phyloP scores from a whole-genome alignment of 306 rosid species.

The Lupinus albus region DNA sequence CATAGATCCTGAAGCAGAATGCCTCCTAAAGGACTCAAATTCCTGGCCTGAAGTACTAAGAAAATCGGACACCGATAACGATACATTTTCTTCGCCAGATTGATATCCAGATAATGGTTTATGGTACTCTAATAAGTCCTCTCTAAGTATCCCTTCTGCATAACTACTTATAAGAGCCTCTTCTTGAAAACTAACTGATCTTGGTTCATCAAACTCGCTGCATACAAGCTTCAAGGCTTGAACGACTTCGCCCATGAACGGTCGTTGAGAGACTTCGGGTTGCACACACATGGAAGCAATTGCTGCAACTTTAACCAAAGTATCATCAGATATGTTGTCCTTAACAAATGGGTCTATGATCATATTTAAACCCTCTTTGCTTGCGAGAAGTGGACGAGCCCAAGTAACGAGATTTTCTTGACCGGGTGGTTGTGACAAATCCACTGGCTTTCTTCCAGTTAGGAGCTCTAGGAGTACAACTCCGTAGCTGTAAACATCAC shows the following conservation, averaged over 20 bases:
- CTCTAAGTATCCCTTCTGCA: slow-evolving; percentile 39
- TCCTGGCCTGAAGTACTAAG: slow-evolving; percentile 57
- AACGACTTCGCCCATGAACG: slow-evolving; percentile 98
- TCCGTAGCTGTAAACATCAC: slow-evolving; percentile 97
- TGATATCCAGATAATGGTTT: slow-evolving; percentile 37
- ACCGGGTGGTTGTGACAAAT: slow-evolving; percentile 85
- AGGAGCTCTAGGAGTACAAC: slow-evolving; percentile 95
- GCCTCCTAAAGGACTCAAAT: slow-evolving; percentile 61
- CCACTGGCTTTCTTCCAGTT: slow-evolving; percentile 95
- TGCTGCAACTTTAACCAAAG: slow-evolving; percentile 83
- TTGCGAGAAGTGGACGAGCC: slow-evolving; percentile 89
- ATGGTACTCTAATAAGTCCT: slow-evolving; percentile 33
- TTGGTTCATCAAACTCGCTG: slow-evolving; percentile 69
- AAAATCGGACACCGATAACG: slow-evolving; percentile 59
- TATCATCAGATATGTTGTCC: slow-evolving; percentile 53
- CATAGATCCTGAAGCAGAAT: slow-evolving; percentile 74
- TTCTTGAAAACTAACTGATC: slow-evolving; percentile 54
- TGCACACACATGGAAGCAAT: slow-evolving; percentile 98
- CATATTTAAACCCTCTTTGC: slow-evolving; percentile 66
- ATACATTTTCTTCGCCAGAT: slow-evolving; percentile 49
- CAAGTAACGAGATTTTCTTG: slow-evolving; percentile 92
- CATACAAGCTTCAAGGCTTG: slow-evolving; percentile 96
- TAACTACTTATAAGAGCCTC: slow-evolving; percentile 44
- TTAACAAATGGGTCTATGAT: slow-evolving; percentile 73
- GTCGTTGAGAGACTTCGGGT: slow-evolving; percentile 91